Evolutionary conservation across 2,329 filamentous ascomycete genomes (phyloP).

Genomic region (Fusarium marasasianum): DNA sequence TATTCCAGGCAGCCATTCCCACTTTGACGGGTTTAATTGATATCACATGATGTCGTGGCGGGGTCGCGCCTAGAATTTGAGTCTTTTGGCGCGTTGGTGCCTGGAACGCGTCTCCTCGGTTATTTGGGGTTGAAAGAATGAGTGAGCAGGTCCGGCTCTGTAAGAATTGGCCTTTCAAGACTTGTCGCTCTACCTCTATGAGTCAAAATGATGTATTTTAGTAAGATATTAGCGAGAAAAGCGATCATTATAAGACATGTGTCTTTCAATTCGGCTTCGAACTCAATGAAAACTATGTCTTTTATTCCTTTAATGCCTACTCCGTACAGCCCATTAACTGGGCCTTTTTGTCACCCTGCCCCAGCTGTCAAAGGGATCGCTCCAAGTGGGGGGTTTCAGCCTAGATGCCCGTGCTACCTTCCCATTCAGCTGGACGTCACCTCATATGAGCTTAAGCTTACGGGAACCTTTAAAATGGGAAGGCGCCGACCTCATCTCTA

Average conservation of each 20-base stretch:
- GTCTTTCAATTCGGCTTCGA: neutral
- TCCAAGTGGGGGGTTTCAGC: slow-evolving; percentile 32
- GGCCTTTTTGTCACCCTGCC: slow-evolving; percentile 1
- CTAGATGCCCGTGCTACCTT: slow-evolving; percentile 23
- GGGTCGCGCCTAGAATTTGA: slow-evolving; percentile 27
- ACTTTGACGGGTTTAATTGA: neutral
- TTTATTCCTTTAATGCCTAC: neutral
- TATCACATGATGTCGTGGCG: slow-evolving; percentile 43
- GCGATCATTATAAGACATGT: accelerated
- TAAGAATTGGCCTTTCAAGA: neutral
- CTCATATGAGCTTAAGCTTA: slow-evolving; percentile 6
- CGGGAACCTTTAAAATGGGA: slow-evolving; percentile 26
- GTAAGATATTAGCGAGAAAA: accelerated
- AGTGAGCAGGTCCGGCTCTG: neutral
- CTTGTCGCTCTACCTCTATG: accelerated
- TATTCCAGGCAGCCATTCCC: slow-evolving; percentile 33
- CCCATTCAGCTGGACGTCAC: slow-evolving; percentile 24
- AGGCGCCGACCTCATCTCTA: slow-evolving; percentile 11
- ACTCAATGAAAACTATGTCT: neutral
- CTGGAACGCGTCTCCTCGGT: slow-evolving; percentile 27
- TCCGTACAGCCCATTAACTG: accelerated
- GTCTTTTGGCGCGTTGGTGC: slow-evolving; percentile 39
- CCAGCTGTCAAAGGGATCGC: neutral
- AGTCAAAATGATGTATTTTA: no score
- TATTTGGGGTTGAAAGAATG: slow-evolving; percentile 13